Percentiles rank a stretch among this genome's conserved stretches.
Evolutionary conservation across 2,329 filamentous ascomycete species (phyloP).

Genomic region (Neonectria punicea): DNA sequence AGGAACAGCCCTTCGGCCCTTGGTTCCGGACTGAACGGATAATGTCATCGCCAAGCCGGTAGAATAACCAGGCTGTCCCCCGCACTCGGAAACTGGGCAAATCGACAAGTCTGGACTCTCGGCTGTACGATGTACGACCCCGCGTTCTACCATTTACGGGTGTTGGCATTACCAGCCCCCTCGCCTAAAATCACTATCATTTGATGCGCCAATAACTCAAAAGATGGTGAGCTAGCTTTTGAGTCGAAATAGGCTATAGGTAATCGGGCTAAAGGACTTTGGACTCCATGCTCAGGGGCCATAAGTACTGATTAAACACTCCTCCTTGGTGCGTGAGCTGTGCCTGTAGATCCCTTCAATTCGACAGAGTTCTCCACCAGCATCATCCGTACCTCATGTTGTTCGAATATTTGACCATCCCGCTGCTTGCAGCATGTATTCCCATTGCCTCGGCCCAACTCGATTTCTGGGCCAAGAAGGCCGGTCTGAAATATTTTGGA

Average conservation of each 20-base stretch:
- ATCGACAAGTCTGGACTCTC: neutral
- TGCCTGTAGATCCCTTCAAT: neutral
- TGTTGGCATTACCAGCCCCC: neutral
- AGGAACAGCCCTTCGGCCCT: neutral
- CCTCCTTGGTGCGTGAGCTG: neutral
- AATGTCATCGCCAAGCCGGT: slow-evolving; percentile 10
- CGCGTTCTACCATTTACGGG: neutral
- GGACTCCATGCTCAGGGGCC: neutral
- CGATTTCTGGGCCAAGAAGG: slow-evolving; percentile 5
- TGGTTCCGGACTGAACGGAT: neutral
- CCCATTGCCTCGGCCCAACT: slow-evolving; percentile 4
- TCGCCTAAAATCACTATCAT: neutral
- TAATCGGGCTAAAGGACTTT: neutral
- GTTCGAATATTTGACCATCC: neutral
- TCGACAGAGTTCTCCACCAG: neutral
- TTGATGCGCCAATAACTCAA: neutral
- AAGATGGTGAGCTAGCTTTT: neutral
- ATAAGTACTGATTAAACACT: neutral
- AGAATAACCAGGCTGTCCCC: neutral
- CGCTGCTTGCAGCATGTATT: neutral
- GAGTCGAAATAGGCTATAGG: neutral
- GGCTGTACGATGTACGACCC: neutral
- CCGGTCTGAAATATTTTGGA: slow-evolving; percentile 10
- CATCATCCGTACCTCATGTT: neutral
- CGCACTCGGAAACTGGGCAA: neutral